Evolutionary conservation across 1,139 yeast species (phyloP), one percentile per base, ranked within the genome.

Genomic region (Geotrichum restrictum): DNA sequence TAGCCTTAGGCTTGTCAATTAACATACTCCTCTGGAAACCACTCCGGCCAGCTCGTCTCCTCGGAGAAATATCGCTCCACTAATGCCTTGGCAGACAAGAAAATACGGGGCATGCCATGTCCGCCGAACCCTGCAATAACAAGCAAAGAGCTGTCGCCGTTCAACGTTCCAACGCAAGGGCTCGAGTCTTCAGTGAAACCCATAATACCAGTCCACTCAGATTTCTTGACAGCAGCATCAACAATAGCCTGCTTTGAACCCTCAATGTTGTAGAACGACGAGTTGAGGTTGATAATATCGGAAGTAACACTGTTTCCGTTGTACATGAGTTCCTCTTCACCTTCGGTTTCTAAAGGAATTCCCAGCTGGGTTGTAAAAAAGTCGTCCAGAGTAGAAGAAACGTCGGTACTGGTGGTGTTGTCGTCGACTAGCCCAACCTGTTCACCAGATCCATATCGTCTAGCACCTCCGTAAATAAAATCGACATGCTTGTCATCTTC

Each of bases 61-160:
- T 22, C 41, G 14, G 22, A 16, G 19, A 58, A 47, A 43, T 54
- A 56, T 21, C 56, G 49, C 34, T 54, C 43, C 7, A 60, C 65
- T 19, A 63, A 48, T 2, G 63, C 64, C 49, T 60, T 55, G 6
- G 66, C 67, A 4, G 61, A 45, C 37, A 61, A 37, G 47, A 64
- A 73, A 36, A 74, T 72, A 49, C 79, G 62, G 29, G 78, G 77
- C 77, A 75, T 74, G 19, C 79, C 79, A 58, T 75, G 79, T 5
- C 79, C 79, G 24, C 70, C 69, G 62, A 72, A 76, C 0, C 79
- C 79, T 4, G 76, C 77, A 50, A 68, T 62, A 6, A 74, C 67
- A 53, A 60, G 70, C 11, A 65, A 58, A 3, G 39, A 18, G 22
- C 29, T 24, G 36, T 63, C 63, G 34, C 59, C 56, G 46, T 65